These are phyloP conservation scores for Lasiosphaeris hirsuta DNA, from an alignment of 495 filamentous ascomycete genomes.

Conservation along the genomic window DNA sequence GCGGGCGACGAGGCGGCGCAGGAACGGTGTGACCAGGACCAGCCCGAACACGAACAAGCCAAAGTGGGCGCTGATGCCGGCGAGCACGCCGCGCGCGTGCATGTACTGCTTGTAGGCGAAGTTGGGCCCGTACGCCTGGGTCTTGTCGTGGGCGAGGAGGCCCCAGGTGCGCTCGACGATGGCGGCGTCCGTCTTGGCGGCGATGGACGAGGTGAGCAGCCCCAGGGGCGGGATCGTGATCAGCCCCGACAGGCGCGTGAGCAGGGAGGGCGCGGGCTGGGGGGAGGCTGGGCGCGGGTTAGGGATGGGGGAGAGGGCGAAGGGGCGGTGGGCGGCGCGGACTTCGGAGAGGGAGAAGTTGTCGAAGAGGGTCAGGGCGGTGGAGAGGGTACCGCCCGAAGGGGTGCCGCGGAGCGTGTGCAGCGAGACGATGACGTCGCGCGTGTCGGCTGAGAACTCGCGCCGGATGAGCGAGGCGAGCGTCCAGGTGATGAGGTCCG, in stretches of 20 bases:
- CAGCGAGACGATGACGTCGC: slow-evolving; percentile 58
- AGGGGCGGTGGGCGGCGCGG: slow-evolving; percentile 54
- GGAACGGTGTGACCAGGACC: slow-evolving; percentile 46
- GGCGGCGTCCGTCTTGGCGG: slow-evolving; percentile 56
- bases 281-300: slow-evolving; percentile 46
- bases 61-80: slow-evolving; percentile 56
- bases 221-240: slow-evolving; percentile 63
- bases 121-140: slow-evolving; percentile 61
- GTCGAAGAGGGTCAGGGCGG: slow-evolving; percentile 62
- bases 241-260: slow-evolving; percentile 58
- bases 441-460: slow-evolving; percentile 48
- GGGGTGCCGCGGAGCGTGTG: slow-evolving; percentile 58
- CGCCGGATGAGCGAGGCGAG: slow-evolving; percentile 61
- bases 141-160: slow-evolving; percentile 48
- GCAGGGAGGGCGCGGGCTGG: slow-evolving; percentile 27
- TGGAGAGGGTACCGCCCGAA: slow-evolving; percentile 73
- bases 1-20: slow-evolving; percentile 29
- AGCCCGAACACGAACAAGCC: slow-evolving; percentile 49
- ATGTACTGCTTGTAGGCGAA: slow-evolving; percentile 72
- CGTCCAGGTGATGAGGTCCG: slow-evolving; percentile 74
- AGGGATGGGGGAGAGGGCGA: slow-evolving; percentile 60
- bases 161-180: slow-evolving; percentile 77
- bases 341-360: slow-evolving; percentile 57
- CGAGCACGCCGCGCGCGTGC: slow-evolving; percentile 56
- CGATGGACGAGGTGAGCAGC: slow-evolving; percentile 59